Base-by-base conservation (phyloP, 352 stramenopile species). In the Globisporangium iwayamae region DNA sequence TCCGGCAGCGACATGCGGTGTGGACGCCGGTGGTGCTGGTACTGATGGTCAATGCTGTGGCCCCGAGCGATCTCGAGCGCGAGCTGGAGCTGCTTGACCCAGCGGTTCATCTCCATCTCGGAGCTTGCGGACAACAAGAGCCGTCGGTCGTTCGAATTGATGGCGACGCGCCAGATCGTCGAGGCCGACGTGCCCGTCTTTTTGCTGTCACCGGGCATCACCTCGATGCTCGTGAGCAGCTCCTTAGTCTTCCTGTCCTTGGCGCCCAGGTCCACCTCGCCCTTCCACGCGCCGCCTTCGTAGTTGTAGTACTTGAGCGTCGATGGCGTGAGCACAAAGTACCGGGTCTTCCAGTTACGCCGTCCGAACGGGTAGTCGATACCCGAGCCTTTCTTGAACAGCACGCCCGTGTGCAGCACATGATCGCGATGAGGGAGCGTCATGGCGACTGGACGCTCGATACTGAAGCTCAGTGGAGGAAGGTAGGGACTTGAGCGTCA, bases 291-390 rank as follows among this genome's bases (percentile, higher is more conserved):
- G 46, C 71, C 72, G 38, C 73, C 65, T 36, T 75, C 68, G 36
- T 73, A 72, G 50, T 46, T 70, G 64, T 72, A 80, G 67, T 80
- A 80, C 53, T 57, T 60, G 43, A 81, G 67, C 43, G 60, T 59
- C 16, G 55, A 53, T 14, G 60, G n/a, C 39, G 73, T 79, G 59
- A 86, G 68, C 60, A 81, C 77, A 45, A 79, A 78, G 60, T 79
- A 84, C 38, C 73, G 78, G 41, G 74, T 70, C 62, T 84, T 84
- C 78, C 78, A 87, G 67, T 87, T 87, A 25, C 56, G 51, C 32
- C 76, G 69, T 7, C 72, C 71, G 41, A 87, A 84, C 46, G 62
- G 62, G 25, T 69, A 60, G 13, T 73, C 72, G 2, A n/a, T 64
- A 56, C 75, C 71, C 10, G 73, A 79, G 65, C 76, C 74, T 63